These are phyloP conservation scores for Penicillium sumatraense DNA, from an alignment of 2,329 filamentous ascomycete genomes.

Conservation along the genomic window DNA sequence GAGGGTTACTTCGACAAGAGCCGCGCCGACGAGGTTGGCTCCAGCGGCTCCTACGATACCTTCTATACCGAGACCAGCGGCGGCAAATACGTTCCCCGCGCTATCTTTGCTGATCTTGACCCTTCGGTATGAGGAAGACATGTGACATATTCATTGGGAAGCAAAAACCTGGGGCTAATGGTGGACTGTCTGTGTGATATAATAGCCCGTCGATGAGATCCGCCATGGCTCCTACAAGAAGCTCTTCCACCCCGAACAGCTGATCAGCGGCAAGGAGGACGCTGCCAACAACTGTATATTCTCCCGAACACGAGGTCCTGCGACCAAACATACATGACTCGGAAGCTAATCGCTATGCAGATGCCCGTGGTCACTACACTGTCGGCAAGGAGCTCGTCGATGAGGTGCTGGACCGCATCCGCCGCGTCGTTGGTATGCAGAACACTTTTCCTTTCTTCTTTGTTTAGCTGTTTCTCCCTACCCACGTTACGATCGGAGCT, in stretches of 20 bases:
- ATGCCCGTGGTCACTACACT: slow-evolving; percentile 71
- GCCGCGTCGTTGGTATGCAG: slow-evolving; percentile 64
- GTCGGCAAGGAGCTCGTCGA: slow-evolving; percentile 71
- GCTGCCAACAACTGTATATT: slow-evolving; percentile 68
- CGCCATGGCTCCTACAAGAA: slow-evolving; percentile 65
- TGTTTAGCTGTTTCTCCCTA: neutral
- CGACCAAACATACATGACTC: neutral
- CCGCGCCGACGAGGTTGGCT: slow-evolving; percentile 55
- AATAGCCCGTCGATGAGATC: slow-evolving; percentile 68
- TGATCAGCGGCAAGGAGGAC: slow-evolving; percentile 72
- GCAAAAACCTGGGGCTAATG: neutral
- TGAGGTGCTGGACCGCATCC: slow-evolving; percentile 66
- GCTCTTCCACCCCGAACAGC: slow-evolving; percentile 68
- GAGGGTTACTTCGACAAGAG: slow-evolving; percentile 65
- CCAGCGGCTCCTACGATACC: slow-evolving; percentile 65
- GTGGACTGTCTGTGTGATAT: slow-evolving; percentile 12
- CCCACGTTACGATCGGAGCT: slow-evolving; percentile 22
- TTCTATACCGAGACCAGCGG: slow-evolving; percentile 68
- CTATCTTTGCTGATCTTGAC: slow-evolving; percentile 70
- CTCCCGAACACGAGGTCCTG: neutral
- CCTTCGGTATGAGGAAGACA: slow-evolving; percentile 56
- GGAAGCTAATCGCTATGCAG: slow-evolving; percentile 39
- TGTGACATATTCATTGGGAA: neutral
- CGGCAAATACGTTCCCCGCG: slow-evolving; percentile 71
- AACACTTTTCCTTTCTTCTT: neutral